Conservation (phyloP, 2,329 filamentous ascomycete species). For the Paecilomyces sp. region DNA sequence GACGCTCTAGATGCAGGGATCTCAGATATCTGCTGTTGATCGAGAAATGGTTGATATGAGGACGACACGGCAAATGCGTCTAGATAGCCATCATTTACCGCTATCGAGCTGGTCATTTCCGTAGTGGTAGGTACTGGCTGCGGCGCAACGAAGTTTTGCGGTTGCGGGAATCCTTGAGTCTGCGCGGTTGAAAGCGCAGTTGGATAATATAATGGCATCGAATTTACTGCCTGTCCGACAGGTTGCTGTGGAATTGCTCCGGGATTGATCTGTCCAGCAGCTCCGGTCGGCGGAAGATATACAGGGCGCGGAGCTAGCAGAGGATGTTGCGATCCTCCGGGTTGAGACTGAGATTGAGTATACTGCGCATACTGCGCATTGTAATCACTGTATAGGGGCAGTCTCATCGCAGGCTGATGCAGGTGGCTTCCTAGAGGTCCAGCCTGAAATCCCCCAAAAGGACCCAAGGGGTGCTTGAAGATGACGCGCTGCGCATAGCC, state of each 20-base stretch:
- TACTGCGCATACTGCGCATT: conserved; percentile 12
- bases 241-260: neutral
- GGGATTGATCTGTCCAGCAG: neutral
- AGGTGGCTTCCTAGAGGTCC: conserved; percentile 12
- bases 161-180: neutral
- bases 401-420: conserved; percentile 11
- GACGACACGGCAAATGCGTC: neutral
- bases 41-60: neutral
- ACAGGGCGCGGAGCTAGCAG: conserved; percentile 26
- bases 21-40: conserved; percentile 6
- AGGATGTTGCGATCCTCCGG: conserved; percentile 24
- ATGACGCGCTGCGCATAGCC: conserved; percentile 35
- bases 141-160: neutral
- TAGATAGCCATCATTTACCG: neutral
- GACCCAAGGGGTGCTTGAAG: conserved; percentile 34
- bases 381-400: conserved; percentile 14
- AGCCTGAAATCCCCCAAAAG: conserved; percentile 17
- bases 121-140: neutral
- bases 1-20: neutral
- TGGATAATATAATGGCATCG: conserved; percentile 12
- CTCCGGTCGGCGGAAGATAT: conserved; percentile 5
- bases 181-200: neutral
- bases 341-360: conserved; percentile 20
- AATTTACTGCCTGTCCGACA: conserved; percentile 2
- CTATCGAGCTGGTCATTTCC: neutral